Percentiles rank a stretch among this genome's conserved stretches.
Evolutionary conservation across 192 early-diverging fungal species (phyloP).

Genomic region (Geranomyces variabilis): DNA sequence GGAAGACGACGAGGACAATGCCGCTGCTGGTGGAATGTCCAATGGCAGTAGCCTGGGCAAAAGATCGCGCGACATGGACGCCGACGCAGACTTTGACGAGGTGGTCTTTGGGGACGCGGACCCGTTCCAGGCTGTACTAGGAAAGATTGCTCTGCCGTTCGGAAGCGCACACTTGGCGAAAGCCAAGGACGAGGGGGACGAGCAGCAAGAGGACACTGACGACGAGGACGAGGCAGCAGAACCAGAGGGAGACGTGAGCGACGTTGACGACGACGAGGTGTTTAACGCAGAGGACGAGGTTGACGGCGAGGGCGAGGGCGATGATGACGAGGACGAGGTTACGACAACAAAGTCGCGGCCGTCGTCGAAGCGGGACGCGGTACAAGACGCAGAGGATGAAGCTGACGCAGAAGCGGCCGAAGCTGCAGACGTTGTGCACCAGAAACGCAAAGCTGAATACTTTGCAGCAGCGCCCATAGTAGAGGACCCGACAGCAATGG

Average conservation of each 20-base stretch:
- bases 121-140: neutral
- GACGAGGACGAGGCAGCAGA: constrained; percentile 32
- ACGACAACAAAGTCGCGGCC: neutral
- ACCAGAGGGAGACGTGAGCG: constrained; percentile 10
- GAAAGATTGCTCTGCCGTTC: constrained; percentile 15
- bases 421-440: constrained; percentile 36
- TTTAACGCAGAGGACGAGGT: constrained; percentile 12
- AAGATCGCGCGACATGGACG: constrained; percentile 12
- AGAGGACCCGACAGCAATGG: constrained; percentile 23
- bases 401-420: constrained; percentile 21
- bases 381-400: constrained; percentile 14
- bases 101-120: constrained; percentile 1
- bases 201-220: neutral
- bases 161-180: constrained; percentile 41
- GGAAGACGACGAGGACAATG: constrained; percentile 6
- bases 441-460: constrained; percentile 52
- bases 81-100: neutral
- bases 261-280: constrained; percentile 38
- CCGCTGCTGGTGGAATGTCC: constrained; percentile 1
- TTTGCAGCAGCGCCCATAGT: constrained; percentile 45
- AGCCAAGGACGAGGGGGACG: constrained; percentile 23
- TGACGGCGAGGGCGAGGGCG: too few relatives aligned
- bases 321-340: constrained; percentile 27
- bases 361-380: neutral
- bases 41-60: constrained; percentile 13